Evolutionary conservation across 1,284 basidiomycete genomes (phyloP).

Genomic region (Boletus mariae): DNA sequence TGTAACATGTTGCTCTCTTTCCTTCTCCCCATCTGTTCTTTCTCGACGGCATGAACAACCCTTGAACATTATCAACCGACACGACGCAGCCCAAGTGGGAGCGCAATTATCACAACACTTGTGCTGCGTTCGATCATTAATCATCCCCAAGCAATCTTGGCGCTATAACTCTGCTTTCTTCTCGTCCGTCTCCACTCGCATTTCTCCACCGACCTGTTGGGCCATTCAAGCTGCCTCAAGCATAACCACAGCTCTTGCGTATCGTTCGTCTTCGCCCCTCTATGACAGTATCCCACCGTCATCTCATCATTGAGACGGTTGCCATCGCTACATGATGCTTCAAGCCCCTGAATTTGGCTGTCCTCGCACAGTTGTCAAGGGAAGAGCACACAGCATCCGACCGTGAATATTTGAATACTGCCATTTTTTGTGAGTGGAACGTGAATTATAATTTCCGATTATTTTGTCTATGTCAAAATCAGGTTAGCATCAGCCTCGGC

Average conservation of each 20-base stretch:
- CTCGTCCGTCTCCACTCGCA: background rate
- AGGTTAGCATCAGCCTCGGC: background rate
- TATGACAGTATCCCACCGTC: conserved; percentile 2
- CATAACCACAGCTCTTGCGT: background rate
- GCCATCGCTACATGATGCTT: background rate
- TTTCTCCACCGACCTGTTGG: background rate
- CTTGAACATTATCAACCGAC: background rate
- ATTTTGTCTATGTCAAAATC: conserved; percentile 7
- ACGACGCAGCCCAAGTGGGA: background rate
- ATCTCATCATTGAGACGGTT: background rate
- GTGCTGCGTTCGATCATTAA: background rate
- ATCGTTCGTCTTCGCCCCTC: background rate
- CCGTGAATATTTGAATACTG: too few relatives aligned
- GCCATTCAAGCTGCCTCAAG: background rate
- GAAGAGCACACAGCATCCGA: too few relatives aligned
- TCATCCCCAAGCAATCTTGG: background rate
- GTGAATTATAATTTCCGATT: background rate
- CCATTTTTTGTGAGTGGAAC: too few relatives aligned
- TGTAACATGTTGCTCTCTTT: background rate
- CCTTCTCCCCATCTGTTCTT: background rate
- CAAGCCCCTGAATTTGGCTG: background rate
- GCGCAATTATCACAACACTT: background rate
- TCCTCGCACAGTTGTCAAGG: too few relatives aligned
- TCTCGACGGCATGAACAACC: background rate
- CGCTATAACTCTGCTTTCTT: background rate